These are phyloP conservation scores for Durusdinium trenchii DNA, from an alignment of 73 alveolate species.

Conservation along the genomic window DNA sequence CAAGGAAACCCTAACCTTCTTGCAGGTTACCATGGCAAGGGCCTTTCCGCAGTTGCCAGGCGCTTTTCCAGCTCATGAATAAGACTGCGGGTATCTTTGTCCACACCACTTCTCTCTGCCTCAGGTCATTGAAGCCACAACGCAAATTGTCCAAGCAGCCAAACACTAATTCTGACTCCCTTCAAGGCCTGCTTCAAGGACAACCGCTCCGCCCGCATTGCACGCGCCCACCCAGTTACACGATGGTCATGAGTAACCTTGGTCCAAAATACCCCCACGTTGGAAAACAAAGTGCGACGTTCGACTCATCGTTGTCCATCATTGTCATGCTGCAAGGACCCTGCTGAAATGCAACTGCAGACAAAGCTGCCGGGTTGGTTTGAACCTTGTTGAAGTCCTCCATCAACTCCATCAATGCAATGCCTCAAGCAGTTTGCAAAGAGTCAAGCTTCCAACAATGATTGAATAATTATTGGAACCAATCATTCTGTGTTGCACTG, in stretches of 20 bases:
- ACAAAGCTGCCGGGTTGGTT: slow-evolving; percentile 45
- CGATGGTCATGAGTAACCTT: slow-evolving; percentile 79
- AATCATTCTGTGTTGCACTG: background rate
- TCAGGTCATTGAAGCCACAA: background rate
- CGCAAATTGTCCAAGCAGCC: background rate
- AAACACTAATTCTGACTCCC: background rate
- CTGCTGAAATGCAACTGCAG: background rate
- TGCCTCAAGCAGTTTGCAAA: background rate
- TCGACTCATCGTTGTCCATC: background rate
- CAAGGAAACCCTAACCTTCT: background rate
- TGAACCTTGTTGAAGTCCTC: slow-evolving; percentile 54
- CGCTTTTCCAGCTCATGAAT: slow-evolving; percentile 83
- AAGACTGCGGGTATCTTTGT: slow-evolving; percentile 69
- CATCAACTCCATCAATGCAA: slow-evolving; percentile 74
- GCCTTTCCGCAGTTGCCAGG: slow-evolving; percentile 69
- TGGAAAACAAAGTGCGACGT: background rate
- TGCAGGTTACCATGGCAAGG: background rate
- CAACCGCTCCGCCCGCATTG: slow-evolving; percentile 56
- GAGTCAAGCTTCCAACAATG: background rate
- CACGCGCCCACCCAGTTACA: slow-evolving; percentile 84
- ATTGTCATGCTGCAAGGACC: background rate
- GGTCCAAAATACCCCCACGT: background rate
- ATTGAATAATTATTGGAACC: background rate
- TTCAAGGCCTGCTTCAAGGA: background rate
- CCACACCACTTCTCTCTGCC: slow-evolving; percentile 34